A percentile compares a stretch with the other conserved stretches of the same genome.
Evolutionary conservation across 306 rosid species (phyloP).

Genomic region (Luffa acutangula): DNA sequence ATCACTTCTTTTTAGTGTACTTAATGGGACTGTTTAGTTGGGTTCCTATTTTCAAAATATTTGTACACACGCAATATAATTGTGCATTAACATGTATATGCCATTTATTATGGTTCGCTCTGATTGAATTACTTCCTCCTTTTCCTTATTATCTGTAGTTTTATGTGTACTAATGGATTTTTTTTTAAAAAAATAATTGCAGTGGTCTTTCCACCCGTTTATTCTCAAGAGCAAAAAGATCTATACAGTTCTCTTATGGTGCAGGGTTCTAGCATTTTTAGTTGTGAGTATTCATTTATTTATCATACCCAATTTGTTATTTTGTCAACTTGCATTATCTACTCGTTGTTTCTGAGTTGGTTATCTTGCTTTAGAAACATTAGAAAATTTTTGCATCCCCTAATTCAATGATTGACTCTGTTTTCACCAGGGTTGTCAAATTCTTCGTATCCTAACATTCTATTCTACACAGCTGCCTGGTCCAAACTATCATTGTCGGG

Average conservation of each 20-base stretch:
- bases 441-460: conserved; percentile 80
- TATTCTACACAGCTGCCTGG: conserved; percentile 99
- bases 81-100: not conserved
- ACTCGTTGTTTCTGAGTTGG: not conserved
- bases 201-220: conserved; percentile 99
- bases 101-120: not conserved
- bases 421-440: conserved; percentile 61
- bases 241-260: conserved; percentile 89
- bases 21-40: not conserved
- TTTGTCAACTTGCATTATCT: not conserved
- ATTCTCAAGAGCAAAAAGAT: conserved; percentile 83
- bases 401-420: not conserved
- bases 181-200: conserved; percentile 17
- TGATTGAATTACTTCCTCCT: not conserved
- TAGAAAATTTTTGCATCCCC: not conserved
- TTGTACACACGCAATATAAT: not conserved
- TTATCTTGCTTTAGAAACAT: not conserved
- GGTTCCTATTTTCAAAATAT: not conserved
- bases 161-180: conserved; percentile 10
- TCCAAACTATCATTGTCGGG: conserved; percentile 97
- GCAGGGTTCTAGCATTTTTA: conserved; percentile 92
- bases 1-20: not conserved
- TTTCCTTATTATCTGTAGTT: not conserved
- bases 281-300: conserved; percentile 48
- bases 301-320: not conserved